A percentile compares a stretch with the other conserved stretches of the same genome.
Evolutionary conservation across 2,329 filamentous ascomycete species (phyloP).

Genomic region (Clonostachys rhizophaga): DNA sequence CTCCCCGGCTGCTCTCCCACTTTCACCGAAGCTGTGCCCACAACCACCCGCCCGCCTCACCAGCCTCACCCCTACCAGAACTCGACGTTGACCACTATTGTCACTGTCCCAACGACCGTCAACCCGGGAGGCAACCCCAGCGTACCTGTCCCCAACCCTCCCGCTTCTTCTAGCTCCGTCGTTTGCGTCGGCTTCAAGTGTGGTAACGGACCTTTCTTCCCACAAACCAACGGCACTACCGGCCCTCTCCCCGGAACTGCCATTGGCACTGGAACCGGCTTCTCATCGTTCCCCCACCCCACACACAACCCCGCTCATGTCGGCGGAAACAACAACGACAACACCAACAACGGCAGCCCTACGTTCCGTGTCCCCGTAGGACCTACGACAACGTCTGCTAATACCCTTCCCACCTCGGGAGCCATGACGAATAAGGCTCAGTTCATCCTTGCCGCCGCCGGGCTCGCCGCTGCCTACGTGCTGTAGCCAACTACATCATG

Average conservation of each 20-base stretch:
- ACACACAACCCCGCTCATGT: too few species aligned
- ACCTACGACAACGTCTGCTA: not conserved
- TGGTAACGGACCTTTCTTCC: slow-evolving; percentile 3
- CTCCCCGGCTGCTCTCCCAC: slow-evolving; percentile 28
- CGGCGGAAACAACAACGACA: not conserved
- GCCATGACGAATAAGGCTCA: slow-evolving; percentile 21
- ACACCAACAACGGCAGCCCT: not conserved
- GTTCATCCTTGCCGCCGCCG: slow-evolving; percentile 27
- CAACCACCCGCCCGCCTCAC: too few species aligned
- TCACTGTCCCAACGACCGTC: slow-evolving; percentile 4
- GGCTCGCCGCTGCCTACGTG: slow-evolving; percentile 31
- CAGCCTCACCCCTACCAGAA: not conserved
- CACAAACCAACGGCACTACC: slow-evolving; percentile 8
- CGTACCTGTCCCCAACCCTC: slow-evolving; percentile 2
- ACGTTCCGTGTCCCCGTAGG: not conserved
- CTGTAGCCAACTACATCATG: slow-evolving; percentile 20
- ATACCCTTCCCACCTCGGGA: slow-evolving; percentile 16
- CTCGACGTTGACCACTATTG: slow-evolving; percentile 6
- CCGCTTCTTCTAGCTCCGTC: not conserved
- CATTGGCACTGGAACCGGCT: too few species aligned
- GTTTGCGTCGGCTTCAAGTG: too few species aligned
- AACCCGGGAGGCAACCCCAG: not conserved
- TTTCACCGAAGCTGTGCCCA: slow-evolving; percentile 7
- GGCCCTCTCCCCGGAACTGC: slow-evolving; percentile 10
- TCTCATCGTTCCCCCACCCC: too few species aligned